Conservation (phyloP, 208 protist genomes). For the Acanthamoeba sp. region DNA sequence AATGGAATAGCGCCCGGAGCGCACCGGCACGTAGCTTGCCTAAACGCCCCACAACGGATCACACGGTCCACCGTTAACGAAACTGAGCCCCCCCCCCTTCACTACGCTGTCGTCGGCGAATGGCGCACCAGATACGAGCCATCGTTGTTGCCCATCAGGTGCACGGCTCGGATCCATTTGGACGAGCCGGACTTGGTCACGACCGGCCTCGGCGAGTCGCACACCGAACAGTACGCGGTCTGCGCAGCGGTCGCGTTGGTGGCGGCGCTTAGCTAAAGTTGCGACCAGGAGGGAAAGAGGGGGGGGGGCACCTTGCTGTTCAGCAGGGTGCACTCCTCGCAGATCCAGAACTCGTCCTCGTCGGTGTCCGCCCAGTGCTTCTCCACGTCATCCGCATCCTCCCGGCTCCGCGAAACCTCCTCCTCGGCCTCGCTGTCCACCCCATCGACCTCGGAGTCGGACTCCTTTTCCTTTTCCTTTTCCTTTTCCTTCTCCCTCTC, state of each 20-base stretch:
- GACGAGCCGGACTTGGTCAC: conserved; percentile 3
- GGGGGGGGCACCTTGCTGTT: not conserved
- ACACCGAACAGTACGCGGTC: not conserved
- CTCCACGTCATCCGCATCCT: not conserved
- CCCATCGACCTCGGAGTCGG: not conserved
- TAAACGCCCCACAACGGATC: not conserved
- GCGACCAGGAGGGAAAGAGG: not conserved
- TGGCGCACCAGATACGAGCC: not conserved
- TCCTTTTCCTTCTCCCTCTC: not conserved
- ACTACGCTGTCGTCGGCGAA: not conserved
- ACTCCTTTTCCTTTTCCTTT: not conserved
- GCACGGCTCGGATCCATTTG: not conserved
- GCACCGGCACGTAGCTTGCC: not conserved
- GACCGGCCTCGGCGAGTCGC: not conserved
- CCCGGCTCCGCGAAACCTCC: not conserved
- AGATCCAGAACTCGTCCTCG: conserved; percentile 2
- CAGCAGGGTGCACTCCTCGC: not conserved
- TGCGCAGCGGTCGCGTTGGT: too few relatives aligned
- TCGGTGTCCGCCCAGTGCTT: not conserved
- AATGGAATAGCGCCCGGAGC: not conserved
- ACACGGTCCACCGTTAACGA: too few relatives aligned
- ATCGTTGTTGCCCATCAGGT: conserved; percentile 28
- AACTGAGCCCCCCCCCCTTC: too few relatives aligned
- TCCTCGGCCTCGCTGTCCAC: not conserved
- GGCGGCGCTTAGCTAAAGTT: too few relatives aligned